A percentile compares a stretch with the other conserved stretches of the same genome.
phyloP scores from a whole-genome alignment of 805 yeast species.

The Ogataea haglerorum region DNA sequence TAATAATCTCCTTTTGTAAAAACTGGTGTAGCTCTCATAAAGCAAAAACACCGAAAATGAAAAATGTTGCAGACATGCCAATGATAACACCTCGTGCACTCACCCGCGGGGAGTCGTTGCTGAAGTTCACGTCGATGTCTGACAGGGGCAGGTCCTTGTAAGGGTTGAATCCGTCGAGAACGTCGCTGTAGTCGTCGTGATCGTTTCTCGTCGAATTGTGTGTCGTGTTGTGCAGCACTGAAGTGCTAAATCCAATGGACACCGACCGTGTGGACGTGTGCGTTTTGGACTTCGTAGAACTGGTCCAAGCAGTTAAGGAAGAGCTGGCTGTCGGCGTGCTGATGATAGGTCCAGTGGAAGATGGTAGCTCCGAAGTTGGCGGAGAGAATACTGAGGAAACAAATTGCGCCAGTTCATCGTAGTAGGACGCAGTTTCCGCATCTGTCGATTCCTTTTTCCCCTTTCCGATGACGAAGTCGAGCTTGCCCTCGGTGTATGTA shows the following conservation, averaged over 20 bases:
- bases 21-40: constrained; percentile 3
- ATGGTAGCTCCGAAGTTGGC: constrained; percentile 1
- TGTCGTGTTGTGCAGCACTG: background rate
- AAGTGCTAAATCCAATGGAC: background rate
- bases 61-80: constrained; percentile 13
- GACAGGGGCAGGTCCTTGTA: constrained; percentile 24
- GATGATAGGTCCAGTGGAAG: no score
- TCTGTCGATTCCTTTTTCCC: constrained; percentile 3
- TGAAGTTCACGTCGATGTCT: constrained; percentile 18
- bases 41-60: constrained; percentile 19
- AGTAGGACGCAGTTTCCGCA: constrained; percentile 3
- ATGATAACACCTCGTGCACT: constrained; percentile 10
- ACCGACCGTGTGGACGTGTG: background rate
- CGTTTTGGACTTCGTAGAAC: background rate
- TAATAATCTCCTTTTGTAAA: constrained; percentile 4
- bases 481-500: constrained; percentile 2
- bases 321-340: background rate
- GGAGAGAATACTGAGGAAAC: constrained; percentile 17
- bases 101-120: constrained; percentile 18
- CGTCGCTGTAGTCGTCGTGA: constrained; percentile 2
- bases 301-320: background rate
- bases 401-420: constrained; percentile 14
- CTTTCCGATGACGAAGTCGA: constrained; percentile 12
- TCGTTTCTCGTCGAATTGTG: constrained; percentile 9
- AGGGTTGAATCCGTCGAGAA: constrained; percentile 17